Percentiles rank a stretch among this genome's conserved stretches.
Evolutionary conservation across 352 stramenopile species (phyloP).

Genomic region (Globisporangium yorkense): DNA sequence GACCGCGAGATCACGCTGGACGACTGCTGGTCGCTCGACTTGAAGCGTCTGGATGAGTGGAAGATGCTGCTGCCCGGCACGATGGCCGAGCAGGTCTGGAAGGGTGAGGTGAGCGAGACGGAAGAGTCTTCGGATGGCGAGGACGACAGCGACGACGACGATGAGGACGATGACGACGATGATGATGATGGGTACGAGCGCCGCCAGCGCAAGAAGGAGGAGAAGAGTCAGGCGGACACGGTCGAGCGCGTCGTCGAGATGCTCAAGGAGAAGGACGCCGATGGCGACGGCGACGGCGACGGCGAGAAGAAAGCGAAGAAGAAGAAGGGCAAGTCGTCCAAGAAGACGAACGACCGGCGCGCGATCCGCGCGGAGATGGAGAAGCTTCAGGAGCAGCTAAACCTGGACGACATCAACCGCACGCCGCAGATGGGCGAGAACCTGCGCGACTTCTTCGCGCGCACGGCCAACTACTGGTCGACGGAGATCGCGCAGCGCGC

Average conservation of each 20-base stretch:
- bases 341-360: conserved; percentile 59
- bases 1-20: conserved; percentile 95
- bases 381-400: conserved; percentile 74
- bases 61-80: conserved; percentile 88
- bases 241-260: conserved; percentile 58
- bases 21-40: conserved; percentile 93
- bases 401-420: conserved; percentile 56
- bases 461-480: conserved; percentile 69
- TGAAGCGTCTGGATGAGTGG: conserved; percentile 93
- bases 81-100: conserved; percentile 92
- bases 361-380: conserved; percentile 78
- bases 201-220: conserved; percentile 13
- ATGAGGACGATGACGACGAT: conserved; percentile 44
- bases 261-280: conserved; percentile 41
- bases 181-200: conserved; percentile 31
- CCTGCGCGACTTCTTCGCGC: conserved; percentile 84
- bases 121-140: conserved; percentile 82
- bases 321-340: conserved; percentile 55
- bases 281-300: conserved; percentile 15
- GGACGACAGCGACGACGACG: conserved; percentile 65
- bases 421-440: conserved; percentile 82
- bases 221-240: conserved; percentile 25
- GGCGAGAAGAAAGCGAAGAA: conserved; percentile 31
- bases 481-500: conserved; percentile 46
- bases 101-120: conserved; percentile 79